Evolutionary conservation across 805 yeast species (phyloP).

Genomic region (Suhomyces sp.): DNA sequence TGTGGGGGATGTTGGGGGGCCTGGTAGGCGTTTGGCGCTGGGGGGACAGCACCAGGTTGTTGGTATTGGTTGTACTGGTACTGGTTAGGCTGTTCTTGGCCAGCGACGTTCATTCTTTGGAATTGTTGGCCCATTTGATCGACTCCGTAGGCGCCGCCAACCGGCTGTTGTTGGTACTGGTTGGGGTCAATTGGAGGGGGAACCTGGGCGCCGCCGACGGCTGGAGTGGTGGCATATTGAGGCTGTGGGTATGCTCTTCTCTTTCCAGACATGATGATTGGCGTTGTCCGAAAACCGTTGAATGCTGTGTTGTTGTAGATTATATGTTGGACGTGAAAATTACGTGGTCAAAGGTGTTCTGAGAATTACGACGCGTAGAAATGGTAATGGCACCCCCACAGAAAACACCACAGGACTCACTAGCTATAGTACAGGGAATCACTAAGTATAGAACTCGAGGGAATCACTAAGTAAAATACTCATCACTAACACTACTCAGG

Average conservation of each 20-base stretch:
- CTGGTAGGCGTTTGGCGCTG: not conserved
- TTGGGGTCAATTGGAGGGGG: constrained; percentile 11
- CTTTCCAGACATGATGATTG: constrained; percentile 30
- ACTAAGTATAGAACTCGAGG: too few species aligned
- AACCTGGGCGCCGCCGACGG: constrained; percentile 13
- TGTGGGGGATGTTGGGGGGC: constrained; percentile 3
- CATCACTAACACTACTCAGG: too few species aligned
- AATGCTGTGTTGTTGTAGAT: not conserved
- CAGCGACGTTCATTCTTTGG: constrained; percentile 30
- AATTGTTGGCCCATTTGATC: constrained; percentile 34
- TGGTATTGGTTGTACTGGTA: constrained; percentile 11
- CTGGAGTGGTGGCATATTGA: constrained; percentile 33
- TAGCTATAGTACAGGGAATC: too few species aligned
- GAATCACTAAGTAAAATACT: too few species aligned
- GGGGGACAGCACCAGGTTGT: constrained; percentile 3
- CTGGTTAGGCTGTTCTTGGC: constrained; percentile 9
- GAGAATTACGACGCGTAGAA: not conserved
- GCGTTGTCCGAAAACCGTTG: not conserved
- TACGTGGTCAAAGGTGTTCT: constrained; percentile 5
- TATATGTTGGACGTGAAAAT: constrained; percentile 1
- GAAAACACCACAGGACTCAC: too few species aligned
- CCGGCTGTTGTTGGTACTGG: constrained; percentile 8
- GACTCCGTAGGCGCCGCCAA: constrained; percentile 24
- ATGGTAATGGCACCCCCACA: too few species aligned
- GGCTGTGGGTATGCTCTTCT: constrained; percentile 50